Percentiles rank a stretch among this genome's conserved stretches.
These are phyloP conservation scores for Globisporangium cederbergense DNA, from an alignment of 352 stramenopile species.

Conservation along the genomic window DNA sequence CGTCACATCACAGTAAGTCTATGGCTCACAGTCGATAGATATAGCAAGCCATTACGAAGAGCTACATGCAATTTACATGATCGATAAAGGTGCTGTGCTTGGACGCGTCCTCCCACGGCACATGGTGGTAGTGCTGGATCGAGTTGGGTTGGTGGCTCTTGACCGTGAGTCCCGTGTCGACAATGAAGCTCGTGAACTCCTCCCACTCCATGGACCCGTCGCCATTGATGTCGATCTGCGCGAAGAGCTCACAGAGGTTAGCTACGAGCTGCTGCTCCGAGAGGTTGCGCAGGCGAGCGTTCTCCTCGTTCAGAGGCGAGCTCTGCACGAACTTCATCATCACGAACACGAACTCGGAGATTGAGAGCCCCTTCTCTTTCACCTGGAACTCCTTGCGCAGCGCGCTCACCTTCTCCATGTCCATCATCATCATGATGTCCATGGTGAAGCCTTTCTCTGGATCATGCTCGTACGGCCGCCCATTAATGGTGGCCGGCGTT, in stretches of 20 bases:
- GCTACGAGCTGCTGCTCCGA: slow-evolving; percentile 76
- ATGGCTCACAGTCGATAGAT: not conserved
- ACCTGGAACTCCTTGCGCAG: slow-evolving; percentile 82
- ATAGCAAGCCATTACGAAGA: not conserved
- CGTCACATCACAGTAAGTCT: not conserved
- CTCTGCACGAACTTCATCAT: slow-evolving; percentile 82
- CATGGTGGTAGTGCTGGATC: slow-evolving; percentile 84
- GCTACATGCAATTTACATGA: slow-evolving; percentile 24
- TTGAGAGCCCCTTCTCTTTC: slow-evolving; percentile 74
- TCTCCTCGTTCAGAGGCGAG: slow-evolving; percentile 46
- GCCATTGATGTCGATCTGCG: slow-evolving; percentile 90
- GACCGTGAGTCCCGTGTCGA: slow-evolving; percentile 80
- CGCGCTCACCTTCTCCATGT: slow-evolving; percentile 86
- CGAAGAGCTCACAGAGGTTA: slow-evolving; percentile 88
- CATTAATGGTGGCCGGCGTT: not conserved
- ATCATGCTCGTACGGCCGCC: slow-evolving; percentile 63
- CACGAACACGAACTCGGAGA: slow-evolving; percentile 85
- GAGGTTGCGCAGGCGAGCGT: slow-evolving; percentile 61
- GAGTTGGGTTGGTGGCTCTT: slow-evolving; percentile 85
- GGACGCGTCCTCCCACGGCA: slow-evolving; percentile 74
- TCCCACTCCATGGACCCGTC: slow-evolving; percentile 92
- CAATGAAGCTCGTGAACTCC: slow-evolving; percentile 90
- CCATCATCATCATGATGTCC: slow-evolving; percentile 92
- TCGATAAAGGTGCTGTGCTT: slow-evolving; percentile 87
- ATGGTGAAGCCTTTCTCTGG: slow-evolving; percentile 85